These are phyloP conservation scores for Thelonectria rubi DNA, from an alignment of 2,329 filamentous ascomycete species.

Conservation along the genomic window DNA sequence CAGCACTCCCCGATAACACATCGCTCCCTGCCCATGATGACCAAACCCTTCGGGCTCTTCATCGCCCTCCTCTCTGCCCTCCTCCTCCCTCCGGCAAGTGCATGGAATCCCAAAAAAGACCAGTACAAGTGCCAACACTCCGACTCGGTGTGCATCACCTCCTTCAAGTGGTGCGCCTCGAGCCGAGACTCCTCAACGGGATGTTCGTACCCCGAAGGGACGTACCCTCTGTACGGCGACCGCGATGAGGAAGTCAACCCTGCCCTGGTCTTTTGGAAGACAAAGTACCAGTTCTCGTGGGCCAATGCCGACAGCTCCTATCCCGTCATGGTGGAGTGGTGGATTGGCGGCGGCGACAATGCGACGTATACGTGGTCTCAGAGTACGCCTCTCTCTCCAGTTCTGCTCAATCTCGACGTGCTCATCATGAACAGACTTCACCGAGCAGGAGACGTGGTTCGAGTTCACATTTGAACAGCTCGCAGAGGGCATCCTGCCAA, in stretches of 20 bases:
- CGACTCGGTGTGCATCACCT: slow-evolving; percentile 30
- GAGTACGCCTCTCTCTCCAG: not conserved
- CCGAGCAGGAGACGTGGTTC: slow-evolving; percentile 23
- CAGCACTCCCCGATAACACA: too few species aligned
- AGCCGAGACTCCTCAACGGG: slow-evolving; percentile 22
- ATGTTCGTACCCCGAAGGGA: slow-evolving; percentile 22
- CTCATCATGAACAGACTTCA: slow-evolving; percentile 25
- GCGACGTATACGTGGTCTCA: slow-evolving; percentile 6
- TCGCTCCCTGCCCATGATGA: not conserved
- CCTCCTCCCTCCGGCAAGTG: slow-evolving; percentile 5
- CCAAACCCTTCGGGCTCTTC: slow-evolving; percentile 14
- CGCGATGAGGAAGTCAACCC: slow-evolving; percentile 18
- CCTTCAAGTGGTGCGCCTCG: slow-evolving; percentile 33
- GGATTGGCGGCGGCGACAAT: not conserved
- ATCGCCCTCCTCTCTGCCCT: slow-evolving; percentile 7
- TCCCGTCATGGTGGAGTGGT: slow-evolving; percentile 8
- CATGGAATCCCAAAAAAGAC: slow-evolving; percentile 23
- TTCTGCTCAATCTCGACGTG: too few species aligned
- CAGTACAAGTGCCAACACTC: slow-evolving; percentile 30
- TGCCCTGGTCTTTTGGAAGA: slow-evolving; percentile 30
- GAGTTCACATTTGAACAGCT: slow-evolving; percentile 31
- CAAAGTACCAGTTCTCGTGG: slow-evolving; percentile 30
- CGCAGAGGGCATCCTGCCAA: slow-evolving; percentile 25
- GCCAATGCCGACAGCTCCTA: slow-evolving; percentile 28
- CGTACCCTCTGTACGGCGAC: slow-evolving; percentile 17